phyloP scores from a whole-genome alignment of 805 yeast species.

The Barnettozyma sp. region DNA sequence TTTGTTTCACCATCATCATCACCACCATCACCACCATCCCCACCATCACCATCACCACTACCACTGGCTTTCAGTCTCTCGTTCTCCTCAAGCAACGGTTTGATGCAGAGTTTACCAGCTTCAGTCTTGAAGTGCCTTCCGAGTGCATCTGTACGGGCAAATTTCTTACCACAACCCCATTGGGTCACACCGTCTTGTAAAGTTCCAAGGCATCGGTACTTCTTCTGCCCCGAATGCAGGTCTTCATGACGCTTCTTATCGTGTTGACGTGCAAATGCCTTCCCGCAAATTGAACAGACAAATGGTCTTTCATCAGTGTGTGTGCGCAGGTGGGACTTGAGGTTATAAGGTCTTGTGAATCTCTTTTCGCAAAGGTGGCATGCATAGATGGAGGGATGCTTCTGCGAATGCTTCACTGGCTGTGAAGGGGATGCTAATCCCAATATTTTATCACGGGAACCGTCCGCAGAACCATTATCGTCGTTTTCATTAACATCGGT shows the following conservation, averaged over 20 bases:
- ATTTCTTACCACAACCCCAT: slow-evolving; percentile 81
- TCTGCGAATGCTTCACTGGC: slow-evolving; percentile 50
- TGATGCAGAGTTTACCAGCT: slow-evolving; percentile 65
- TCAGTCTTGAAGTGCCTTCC: slow-evolving; percentile 77
- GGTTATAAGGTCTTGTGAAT: slow-evolving; percentile 88
- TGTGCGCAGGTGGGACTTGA: slow-evolving; percentile 85
- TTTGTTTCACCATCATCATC: background rate
- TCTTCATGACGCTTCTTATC: slow-evolving; percentile 73
- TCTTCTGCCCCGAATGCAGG: slow-evolving; percentile 69
- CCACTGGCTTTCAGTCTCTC: slow-evolving; percentile 20
- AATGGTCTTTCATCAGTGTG: slow-evolving; percentile 83
- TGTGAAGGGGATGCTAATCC: slow-evolving; percentile 58
- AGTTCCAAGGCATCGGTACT: slow-evolving; percentile 63
- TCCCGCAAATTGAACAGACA: slow-evolving; percentile 65
- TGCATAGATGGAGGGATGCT: slow-evolving; percentile 66
- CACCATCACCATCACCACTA: slow-evolving; percentile 8
- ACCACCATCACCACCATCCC: slow-evolving; percentile 11
- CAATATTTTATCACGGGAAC: slow-evolving; percentile 50
- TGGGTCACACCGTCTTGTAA: slow-evolving; percentile 43
- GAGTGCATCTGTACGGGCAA: slow-evolving; percentile 75
- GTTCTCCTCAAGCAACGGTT: slow-evolving; percentile 59
- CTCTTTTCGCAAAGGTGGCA: slow-evolving; percentile 81
- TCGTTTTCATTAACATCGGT: slow-evolving; percentile 10
- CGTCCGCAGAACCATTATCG: too few relatives aligned
- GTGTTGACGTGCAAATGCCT: slow-evolving; percentile 76